Conservation (phyloP, 306 rosid genomes). For the Castanea crenata region DNA sequence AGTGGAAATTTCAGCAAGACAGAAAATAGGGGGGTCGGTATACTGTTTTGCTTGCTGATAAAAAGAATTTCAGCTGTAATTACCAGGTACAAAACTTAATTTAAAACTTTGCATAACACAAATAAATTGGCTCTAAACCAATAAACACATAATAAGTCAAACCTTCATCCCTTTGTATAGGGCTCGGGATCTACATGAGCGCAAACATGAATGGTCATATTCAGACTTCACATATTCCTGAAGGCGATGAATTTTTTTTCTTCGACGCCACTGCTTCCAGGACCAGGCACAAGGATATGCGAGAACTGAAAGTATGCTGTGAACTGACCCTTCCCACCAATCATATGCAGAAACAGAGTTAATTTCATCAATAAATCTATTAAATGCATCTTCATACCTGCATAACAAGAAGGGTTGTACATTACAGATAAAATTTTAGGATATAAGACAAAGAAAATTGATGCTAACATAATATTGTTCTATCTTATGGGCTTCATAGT, state of each 20-base stretch:
- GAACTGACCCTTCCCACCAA: constrained; percentile 99
- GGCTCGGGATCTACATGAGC: constrained; percentile 97
- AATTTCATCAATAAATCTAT: constrained; percentile 92
- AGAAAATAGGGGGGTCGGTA: too few species aligned
- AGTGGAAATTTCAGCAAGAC: too few species aligned
- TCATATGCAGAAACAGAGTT: constrained; percentile 95
- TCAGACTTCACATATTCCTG: constrained; percentile 94
- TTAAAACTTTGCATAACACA: too few species aligned
- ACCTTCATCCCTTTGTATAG: constrained; percentile 99
- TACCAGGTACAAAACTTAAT: too few species aligned
- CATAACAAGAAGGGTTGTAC: constrained; percentile 26
- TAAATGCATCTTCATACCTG: constrained; percentile 97
- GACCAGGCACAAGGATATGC: constrained; percentile 99
- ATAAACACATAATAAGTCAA: constrained; percentile 37
- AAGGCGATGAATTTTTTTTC: constrained; percentile 83
- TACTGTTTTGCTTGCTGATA: too few species aligned
- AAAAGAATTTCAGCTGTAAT: too few species aligned
- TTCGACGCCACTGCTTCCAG: constrained; percentile 96
- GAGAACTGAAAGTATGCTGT: constrained; percentile 85
- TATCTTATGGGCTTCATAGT: neutral
- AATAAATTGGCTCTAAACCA: neutral
- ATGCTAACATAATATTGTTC: neutral
- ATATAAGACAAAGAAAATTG: constrained; percentile 7
- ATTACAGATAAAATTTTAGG: constrained; percentile 14
- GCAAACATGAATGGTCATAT: constrained; percentile 94